Evolutionary conservation across 306 rosid species (phyloP).

Genomic region (Fagus crenata): DNA sequence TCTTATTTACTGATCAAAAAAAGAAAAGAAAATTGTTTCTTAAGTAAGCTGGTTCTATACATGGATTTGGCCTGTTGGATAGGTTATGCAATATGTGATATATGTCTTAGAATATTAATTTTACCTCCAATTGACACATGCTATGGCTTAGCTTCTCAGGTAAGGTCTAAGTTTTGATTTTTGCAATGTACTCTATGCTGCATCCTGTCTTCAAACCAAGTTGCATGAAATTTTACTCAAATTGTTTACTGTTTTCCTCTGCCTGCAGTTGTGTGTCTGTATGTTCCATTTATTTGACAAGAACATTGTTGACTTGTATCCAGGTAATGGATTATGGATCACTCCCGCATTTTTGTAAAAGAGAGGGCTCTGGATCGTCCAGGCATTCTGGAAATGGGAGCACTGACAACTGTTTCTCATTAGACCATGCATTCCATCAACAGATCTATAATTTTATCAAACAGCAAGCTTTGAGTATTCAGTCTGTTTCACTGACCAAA

Average conservation of each 20-base stretch:
- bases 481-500: conserved; percentile 51
- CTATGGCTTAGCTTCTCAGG: background rate
- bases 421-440: conserved; percentile 72
- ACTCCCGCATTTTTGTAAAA: conserved; percentile 89
- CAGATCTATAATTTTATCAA: conserved; percentile 61
- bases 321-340: conserved; percentile 85
- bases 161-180: background rate
- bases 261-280: background rate
- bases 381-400: conserved; percentile 38
- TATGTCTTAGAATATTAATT: no score
- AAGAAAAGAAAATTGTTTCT: no score
- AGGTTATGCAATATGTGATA: no score
- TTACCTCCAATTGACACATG: no score
- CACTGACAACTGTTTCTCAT: conserved; percentile 66
- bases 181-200: background rate
- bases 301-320: conserved; percentile 22
- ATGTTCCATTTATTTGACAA: conserved; percentile 2
- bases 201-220: background rate
- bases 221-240: background rate
- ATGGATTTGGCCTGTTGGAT: no score
- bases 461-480: conserved; percentile 47
- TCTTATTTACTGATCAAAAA: no score
- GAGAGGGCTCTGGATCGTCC: conserved; percentile 72
- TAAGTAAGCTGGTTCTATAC: no score
- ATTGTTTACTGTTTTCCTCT: background rate